Conservation (phyloP, 2,329 filamentous ascomycete species). For the Diaporthe longicolla region DNA sequence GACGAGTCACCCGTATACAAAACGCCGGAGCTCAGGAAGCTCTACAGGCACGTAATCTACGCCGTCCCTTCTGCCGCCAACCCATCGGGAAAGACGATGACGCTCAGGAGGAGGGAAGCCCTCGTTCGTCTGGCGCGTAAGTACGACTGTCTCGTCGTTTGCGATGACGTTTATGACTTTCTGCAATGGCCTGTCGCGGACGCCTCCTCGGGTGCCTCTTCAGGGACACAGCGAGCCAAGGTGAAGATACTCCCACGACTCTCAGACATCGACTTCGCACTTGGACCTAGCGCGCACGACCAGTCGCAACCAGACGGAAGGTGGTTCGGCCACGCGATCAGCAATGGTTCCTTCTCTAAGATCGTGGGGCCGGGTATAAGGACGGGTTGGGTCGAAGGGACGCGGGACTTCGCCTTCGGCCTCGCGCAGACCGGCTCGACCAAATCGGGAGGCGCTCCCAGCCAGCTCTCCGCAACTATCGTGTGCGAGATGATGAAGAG, state of each 20-base stretch:
- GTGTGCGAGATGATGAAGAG: conserved; percentile 62
- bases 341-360: conserved; percentile 93
- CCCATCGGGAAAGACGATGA: conserved; percentile 88
- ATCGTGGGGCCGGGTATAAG: conserved; percentile 84
- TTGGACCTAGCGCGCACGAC: conserved; percentile 64
- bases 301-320: conserved; percentile 54
- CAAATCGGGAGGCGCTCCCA: conserved; percentile 70
- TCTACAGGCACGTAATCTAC: conserved; percentile 91
- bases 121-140: conserved; percentile 84
- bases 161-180: conserved; percentile 95
- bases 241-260: conserved; percentile 76
- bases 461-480: conserved; percentile 64
- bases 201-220: conserved; percentile 50
- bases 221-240: conserved; percentile 52
- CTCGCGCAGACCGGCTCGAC: conserved; percentile 68
- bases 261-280: conserved; percentile 80
- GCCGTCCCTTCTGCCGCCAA: conserved; percentile 91
- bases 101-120: conserved; percentile 73
- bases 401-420: conserved; percentile 66
- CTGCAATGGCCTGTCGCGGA: conserved; percentile 78
- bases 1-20: conserved; percentile 57
- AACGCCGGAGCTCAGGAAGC: conserved; percentile 72
- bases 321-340: conserved; percentile 82
- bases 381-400: conserved; percentile 90
- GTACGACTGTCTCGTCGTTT: conserved; percentile 85